Conservation (phyloP, 208 protist species). For the Herpetomonas samuelpessoai region DNA sequence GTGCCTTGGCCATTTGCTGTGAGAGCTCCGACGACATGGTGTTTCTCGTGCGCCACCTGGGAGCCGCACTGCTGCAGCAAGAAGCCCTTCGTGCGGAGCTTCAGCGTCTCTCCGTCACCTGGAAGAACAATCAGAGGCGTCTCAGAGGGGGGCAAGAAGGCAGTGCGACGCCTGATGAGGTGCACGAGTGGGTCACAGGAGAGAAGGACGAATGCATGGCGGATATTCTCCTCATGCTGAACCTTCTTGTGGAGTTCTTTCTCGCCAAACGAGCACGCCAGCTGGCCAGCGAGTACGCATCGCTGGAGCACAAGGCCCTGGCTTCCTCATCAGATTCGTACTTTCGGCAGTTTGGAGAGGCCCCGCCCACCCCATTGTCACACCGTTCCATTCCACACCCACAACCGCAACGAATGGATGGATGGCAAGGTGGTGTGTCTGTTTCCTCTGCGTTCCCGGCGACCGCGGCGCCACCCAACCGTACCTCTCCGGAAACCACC, state of each 20-base stretch:
- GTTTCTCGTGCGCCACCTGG: slow-evolving; percentile 32
- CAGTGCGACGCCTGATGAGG: not conserved
- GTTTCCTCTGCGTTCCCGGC: not conserved
- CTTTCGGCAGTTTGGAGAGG: not conserved
- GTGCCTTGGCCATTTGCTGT: slow-evolving; percentile 42
- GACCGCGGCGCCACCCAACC: no score
- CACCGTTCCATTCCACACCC: no score
- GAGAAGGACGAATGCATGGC: slow-evolving; percentile 22
- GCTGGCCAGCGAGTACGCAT: not conserved
- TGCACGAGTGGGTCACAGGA: not conserved
- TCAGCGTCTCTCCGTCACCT: not conserved
- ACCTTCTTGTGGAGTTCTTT: slow-evolving; percentile 50
- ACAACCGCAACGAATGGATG: not conserved
- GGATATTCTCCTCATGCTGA: slow-evolving; percentile 35
- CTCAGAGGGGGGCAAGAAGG: no score
- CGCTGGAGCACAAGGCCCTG: not conserved
- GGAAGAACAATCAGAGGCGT: not conserved
- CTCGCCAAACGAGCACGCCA: slow-evolving; percentile 37
- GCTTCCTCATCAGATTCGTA: slow-evolving; percentile 6
- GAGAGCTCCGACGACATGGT: slow-evolving; percentile 48
- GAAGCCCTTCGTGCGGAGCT: slow-evolving; percentile 8
- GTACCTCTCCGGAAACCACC: no score
- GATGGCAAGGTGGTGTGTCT: not conserved
- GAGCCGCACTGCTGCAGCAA: slow-evolving; percentile 26
- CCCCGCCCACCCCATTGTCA: no score